phyloP scores from a whole-genome alignment of 768 basidiomycete species.

The Lactarius tabidus region DNA sequence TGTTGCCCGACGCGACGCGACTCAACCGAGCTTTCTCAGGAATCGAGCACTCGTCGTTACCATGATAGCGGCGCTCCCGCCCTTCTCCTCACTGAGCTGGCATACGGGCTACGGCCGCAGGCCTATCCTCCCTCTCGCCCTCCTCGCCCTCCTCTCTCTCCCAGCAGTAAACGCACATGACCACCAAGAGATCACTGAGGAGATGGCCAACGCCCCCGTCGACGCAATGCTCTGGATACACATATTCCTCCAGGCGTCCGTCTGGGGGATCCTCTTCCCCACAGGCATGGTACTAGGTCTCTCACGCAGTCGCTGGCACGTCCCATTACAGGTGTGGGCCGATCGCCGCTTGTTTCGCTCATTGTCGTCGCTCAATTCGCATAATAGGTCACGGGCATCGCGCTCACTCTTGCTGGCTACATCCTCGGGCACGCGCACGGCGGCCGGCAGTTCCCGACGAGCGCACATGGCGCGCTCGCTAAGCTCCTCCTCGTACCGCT shows the following conservation, averaged over 20 bases:
- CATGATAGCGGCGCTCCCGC: not conserved
- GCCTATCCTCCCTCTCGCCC: not conserved
- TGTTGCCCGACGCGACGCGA: not conserved
- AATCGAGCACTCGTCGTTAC: not conserved
- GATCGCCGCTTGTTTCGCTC: not conserved
- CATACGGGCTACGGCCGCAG: not conserved
- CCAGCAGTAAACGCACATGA: constrained; percentile 46
- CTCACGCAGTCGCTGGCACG: constrained; percentile 83
- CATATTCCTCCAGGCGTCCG: constrained; percentile 67
- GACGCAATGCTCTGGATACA: constrained; percentile 82
- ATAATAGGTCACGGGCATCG: constrained; percentile 57
- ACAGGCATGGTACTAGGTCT: constrained; percentile 76
- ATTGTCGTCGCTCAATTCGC: not conserved
- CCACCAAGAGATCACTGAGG: constrained; percentile 61
- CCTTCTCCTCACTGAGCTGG: not conserved
- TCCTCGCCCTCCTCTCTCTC: constrained; percentile 6
- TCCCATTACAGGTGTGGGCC: constrained; percentile 74
- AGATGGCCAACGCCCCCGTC: constrained; percentile 57
- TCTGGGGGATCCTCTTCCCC: constrained; percentile 88
- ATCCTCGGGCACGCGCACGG: constrained; percentile 83
- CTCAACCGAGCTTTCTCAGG: not conserved
- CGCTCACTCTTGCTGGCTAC: constrained; percentile 67
- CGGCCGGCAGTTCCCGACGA: constrained; percentile 70
- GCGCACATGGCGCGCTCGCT: constrained; percentile 69
- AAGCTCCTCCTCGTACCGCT: constrained; percentile 65